Evolutionary conservation across 202 grass and related monocot species (phyloP).

Genomic region (Brachypodium distachyon): DNA sequence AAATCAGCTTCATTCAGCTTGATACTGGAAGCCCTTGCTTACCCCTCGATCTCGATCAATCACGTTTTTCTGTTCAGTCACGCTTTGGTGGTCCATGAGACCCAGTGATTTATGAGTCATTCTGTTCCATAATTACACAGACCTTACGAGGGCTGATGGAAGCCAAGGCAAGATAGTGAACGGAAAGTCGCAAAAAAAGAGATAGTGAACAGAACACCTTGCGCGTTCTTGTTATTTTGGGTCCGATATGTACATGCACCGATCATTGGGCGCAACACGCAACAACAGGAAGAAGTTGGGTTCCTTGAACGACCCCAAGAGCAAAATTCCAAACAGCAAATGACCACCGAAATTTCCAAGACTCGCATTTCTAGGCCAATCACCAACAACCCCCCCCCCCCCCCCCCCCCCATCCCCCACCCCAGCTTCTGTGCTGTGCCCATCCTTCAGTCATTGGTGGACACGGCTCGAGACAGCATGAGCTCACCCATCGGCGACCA

Average conservation of each 20-base stretch:
- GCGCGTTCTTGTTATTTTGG: background rate
- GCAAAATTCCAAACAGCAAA: conserved; percentile 30
- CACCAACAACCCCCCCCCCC: background rate
- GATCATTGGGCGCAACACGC: background rate
- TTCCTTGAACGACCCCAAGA: background rate
- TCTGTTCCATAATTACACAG: too few relatives aligned
- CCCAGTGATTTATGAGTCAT: too few relatives aligned
- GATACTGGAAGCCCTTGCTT: too few relatives aligned
- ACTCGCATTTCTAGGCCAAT: conserved; percentile 30
- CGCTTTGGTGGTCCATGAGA: background rate
- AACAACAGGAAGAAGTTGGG: background rate
- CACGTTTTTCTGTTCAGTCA: background rate
- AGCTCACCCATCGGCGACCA: background rate
- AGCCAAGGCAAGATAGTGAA: too few relatives aligned
- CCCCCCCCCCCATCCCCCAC: background rate
- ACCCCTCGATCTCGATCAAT: background rate
- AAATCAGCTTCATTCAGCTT: background rate
- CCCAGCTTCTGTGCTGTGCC: too few relatives aligned
- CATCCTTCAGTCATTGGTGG: background rate
- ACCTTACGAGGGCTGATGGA: too few relatives aligned
- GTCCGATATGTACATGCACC: conserved; percentile 10
- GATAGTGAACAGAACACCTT: background rate
- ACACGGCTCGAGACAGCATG: background rate
- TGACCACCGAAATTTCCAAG: conserved; percentile 9
- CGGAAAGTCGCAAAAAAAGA: background rate